Conservation (phyloP, 495 filamentous ascomycete genomes). For the Penicillium taxi region DNA sequence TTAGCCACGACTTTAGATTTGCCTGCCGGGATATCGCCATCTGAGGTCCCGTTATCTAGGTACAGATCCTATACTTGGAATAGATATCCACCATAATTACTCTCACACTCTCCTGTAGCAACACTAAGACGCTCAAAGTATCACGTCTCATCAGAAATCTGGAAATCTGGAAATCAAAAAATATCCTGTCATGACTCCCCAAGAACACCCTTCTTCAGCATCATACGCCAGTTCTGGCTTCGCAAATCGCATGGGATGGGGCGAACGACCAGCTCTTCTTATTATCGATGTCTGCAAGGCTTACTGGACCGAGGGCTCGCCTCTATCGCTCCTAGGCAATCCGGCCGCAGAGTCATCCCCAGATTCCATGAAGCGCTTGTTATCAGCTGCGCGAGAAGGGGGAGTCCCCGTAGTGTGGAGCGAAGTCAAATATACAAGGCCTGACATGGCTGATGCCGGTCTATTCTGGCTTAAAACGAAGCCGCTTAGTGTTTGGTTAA, state of each 20-base stretch:
- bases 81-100: too few relatives aligned
- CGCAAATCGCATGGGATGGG: neutral
- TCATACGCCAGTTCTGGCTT: constrained; percentile 1
- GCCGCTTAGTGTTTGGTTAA: neutral
- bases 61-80: too few relatives aligned
- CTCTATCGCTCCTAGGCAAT: neutral
- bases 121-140: too few relatives aligned
- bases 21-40: too few relatives aligned
- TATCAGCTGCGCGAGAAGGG: constrained; percentile 1
- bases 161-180: too few relatives aligned
- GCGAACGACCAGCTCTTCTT: neutral
- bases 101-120: too few relatives aligned
- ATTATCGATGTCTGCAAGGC: constrained; percentile 1
- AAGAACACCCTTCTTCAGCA: neutral
- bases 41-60: too few relatives aligned
- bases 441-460: neutral
- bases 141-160: too few relatives aligned
- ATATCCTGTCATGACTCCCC: too few relatives aligned
- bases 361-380: neutral
- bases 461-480: neutral
- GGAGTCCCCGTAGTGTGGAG: neutral
- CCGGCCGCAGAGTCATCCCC: neutral
- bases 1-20: too few relatives aligned
- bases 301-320: neutral
- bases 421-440: neutral